Base-by-base conservation (phyloP, 768 basidiomycete genomes). In the Suillus weaverae region DNA sequence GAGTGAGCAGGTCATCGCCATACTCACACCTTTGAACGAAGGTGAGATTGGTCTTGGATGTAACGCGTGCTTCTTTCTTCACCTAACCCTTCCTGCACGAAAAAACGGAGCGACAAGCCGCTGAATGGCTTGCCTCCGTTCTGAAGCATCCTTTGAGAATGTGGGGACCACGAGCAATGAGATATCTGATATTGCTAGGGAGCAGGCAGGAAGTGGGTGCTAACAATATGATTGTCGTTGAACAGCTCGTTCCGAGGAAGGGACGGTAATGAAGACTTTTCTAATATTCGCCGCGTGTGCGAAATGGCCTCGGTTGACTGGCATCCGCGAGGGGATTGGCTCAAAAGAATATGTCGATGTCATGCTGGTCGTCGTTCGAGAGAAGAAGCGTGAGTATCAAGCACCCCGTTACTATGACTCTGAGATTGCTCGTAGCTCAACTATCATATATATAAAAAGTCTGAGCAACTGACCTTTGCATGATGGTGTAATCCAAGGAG, bases 1-100 rank as follows among this genome's bases (percentile, higher is more conserved):
- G 77, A 59, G 53, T 78, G 68, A 35, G 41, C 60, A 50, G 74
- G 70, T 44, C 77, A 57, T 16, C 71, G 74, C 71, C 75, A 75
- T 46, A 77, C 74, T 62, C 55, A 69, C 30, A 69, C 68, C 32
- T 51, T 14, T 7, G 7, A 30, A n/a, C 20, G 9, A 43, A 9
- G 26, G 13, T 38, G 9, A 36, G 59, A 44, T 50, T 33, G 33
- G 43, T 50, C 13, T 30, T 39, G 46, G 48, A 51, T 35, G 11
- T 10, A 18, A 35, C 7, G 11, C 44, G 18, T 16, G 48, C 70
- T 74, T 16, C 56, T 66, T 26, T 56, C n/a, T 1, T 59, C 67
- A 7, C 20, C 50, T n/a, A 75, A 62, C 30, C 41, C 67, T 22
- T 69, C 71, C 33, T 65, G 20, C 6, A 61, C 60, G 51, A 72